Evolutionary conservation across 257 asterid species (phyloP).

Genomic region (Salvia hispanica): DNA sequence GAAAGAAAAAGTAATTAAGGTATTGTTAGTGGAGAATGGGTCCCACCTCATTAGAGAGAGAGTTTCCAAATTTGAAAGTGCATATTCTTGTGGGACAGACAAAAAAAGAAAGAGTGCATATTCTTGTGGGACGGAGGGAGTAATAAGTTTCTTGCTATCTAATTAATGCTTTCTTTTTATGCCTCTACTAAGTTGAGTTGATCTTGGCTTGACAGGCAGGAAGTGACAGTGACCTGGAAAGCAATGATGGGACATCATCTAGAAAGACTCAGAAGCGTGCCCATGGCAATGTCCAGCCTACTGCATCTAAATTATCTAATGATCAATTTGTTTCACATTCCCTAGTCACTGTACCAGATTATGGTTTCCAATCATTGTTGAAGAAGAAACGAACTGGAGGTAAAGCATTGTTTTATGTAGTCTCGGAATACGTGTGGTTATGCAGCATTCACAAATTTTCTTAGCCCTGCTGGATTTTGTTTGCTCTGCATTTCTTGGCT

Average conservation of each 20-base stretch:
- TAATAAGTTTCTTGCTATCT: background rate
- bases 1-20: too few relatives aligned
- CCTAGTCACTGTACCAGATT: slow-evolving; percentile 47
- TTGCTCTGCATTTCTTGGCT: slow-evolving; percentile 23
- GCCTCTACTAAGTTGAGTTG: slow-evolving; percentile 37
- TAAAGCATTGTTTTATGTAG: slow-evolving; percentile 27
- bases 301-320: slow-evolving; percentile 56
- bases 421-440: slow-evolving; percentile 6
- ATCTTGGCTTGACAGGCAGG: slow-evolving; percentile 60
- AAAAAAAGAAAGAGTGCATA: too few relatives aligned
- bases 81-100: too few relatives aligned
- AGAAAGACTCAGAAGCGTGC: slow-evolving; percentile 71
- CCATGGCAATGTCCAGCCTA: slow-evolving; percentile 59
- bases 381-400: slow-evolving; percentile 90
- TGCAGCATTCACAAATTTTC: background rate
- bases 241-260: slow-evolving; percentile 73
- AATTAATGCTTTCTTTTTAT: slow-evolving; percentile 24
- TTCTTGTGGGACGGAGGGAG: too few relatives aligned
- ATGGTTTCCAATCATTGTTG: slow-evolving; percentile 55
- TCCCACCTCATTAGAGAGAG: too few relatives aligned
- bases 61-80: too few relatives aligned
- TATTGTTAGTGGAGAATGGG: too few relatives aligned
- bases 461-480: slow-evolving; percentile 10
- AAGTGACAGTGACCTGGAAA: slow-evolving; percentile 89
- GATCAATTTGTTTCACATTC: slow-evolving; percentile 44